Evolutionary conservation across 2,329 filamentous ascomycete genomes (phyloP), one percentile per base, ranked within the genome.

Genomic region (Stylonectria norvegica): DNA sequence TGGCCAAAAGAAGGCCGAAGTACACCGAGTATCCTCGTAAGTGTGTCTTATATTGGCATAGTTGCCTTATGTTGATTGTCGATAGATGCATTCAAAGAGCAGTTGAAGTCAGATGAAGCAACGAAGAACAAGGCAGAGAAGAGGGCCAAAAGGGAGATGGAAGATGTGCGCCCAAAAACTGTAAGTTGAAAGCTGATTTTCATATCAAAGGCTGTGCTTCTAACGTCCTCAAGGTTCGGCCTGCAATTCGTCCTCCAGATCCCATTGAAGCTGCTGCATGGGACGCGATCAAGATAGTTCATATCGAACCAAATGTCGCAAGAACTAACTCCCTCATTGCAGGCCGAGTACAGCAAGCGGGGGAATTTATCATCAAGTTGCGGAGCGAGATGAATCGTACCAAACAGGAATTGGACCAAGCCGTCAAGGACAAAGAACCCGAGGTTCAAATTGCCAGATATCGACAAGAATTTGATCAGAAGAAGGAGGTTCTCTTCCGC

Each of bases 241-340:
- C 68, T 20, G 61, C 63, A 4, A 63, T 55, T 4, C 70, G 71
- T 5, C 76, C 76, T 2, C 45, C 53, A 7, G 68, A 76, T 34
- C 59, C 65, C 8, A 62, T 66, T 12, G 72, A 71, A 41, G 73
- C 69, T 17, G 71, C 72, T 17, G 68, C 66, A 3, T 79, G 75
- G 74, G 76, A 79, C 52, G 65, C 69, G 0, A 67, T 75, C 45
- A 73, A 72, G 14, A 68, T 75, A 33, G 68, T 77, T 11, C 57
- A 72, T 39, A 59, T 78, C 42, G 69, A 74, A n/a, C 57, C 63
- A 23, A 52, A 60, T 43, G 61, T 65, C 55, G 56, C 56, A 25
- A 58, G 63, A 46, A 63, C 61, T 2, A 69, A 61, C 18, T 52
- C 61, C 9, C 47, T 68, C 7, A 71, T 73, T 39, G 72, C 72